A percentile compares a stretch with the other conserved stretches of the same genome.
Evolutionary conservation across 2,329 filamentous ascomycete species (phyloP).

Genomic region (Fusarium odoratissimum): DNA sequence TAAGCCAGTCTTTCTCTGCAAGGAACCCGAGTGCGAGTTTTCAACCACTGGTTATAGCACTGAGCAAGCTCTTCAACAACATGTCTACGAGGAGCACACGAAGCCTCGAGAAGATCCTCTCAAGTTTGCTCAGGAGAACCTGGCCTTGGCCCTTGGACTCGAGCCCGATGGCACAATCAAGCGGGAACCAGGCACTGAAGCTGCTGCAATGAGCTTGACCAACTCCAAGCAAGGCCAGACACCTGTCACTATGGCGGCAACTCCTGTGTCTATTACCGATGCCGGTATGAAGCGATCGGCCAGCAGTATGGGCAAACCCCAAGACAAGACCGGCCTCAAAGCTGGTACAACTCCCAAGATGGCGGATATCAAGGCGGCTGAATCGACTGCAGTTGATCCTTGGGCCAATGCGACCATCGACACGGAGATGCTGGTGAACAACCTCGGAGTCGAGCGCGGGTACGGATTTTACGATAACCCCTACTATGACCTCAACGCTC

Average conservation of each 20-base stretch:
- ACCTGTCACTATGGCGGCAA: slow-evolving; percentile 56
- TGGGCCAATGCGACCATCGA: slow-evolving; percentile 63
- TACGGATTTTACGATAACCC: slow-evolving; percentile 51
- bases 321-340: slow-evolving; percentile 50
- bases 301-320: slow-evolving; percentile 58
- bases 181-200: slow-evolving; percentile 49
- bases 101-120: slow-evolving; percentile 66
- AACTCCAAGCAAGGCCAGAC: slow-evolving; percentile 62
- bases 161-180: slow-evolving; percentile 61
- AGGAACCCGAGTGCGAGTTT: slow-evolving; percentile 66
- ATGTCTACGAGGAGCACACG: slow-evolving; percentile 69
- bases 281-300: slow-evolving; percentile 62
- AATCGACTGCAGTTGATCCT: slow-evolving; percentile 41
- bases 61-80: slow-evolving; percentile 64
- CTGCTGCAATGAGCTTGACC: slow-evolving; percentile 55
- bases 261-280: slow-evolving; percentile 64
- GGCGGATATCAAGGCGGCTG: slow-evolving; percentile 45
- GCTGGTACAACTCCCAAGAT: slow-evolving; percentile 46
- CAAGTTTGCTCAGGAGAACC: slow-evolving; percentile 63
- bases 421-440: slow-evolving; percentile 55
- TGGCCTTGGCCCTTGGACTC: slow-evolving; percentile 63
- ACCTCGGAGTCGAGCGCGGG: slow-evolving; percentile 49
- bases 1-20: slow-evolving; percentile 62
- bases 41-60: slow-evolving; percentile 62
- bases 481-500: slow-evolving; percentile 60